A percentile compares a stretch with the other conserved stretches of the same genome.
phyloP scores from a whole-genome alignment of 2,329 filamentous ascomycete species.

The Aureobasidium musti region DNA sequence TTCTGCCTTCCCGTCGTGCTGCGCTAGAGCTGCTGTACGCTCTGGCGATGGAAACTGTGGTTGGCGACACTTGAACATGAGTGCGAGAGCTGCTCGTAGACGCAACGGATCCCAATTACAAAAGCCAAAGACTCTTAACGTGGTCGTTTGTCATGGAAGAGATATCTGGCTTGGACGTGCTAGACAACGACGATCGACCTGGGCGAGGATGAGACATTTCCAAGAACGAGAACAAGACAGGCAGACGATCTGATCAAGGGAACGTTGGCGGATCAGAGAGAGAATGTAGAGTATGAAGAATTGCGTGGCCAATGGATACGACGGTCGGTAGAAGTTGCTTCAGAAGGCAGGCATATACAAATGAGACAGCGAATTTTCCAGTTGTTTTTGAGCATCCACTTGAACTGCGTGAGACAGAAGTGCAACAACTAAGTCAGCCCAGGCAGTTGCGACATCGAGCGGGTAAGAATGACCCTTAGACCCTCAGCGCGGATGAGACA shows the following conservation, averaged over 20 bases:
- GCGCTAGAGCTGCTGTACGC: not conserved
- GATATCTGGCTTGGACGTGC: not conserved
- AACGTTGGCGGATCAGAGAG: not conserved
- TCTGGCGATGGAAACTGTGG: not conserved
- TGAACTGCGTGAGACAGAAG: too few relatives aligned
- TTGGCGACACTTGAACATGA: not conserved
- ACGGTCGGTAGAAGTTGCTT: not conserved
- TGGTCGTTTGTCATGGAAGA: not conserved
- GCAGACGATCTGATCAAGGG: not conserved
- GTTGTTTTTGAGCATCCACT: not conserved
- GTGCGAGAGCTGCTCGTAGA: too few relatives aligned
- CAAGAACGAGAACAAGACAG: not conserved
- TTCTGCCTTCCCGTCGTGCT: not conserved
- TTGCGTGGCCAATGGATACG: not conserved
- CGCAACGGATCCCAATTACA: not conserved
- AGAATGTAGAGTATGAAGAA: not conserved
- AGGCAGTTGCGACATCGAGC: too few relatives aligned
- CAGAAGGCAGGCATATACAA: not conserved
- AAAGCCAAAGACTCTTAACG: not conserved
- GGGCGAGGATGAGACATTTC: not conserved
- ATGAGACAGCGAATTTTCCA: not conserved
- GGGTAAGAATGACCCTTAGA: too few relatives aligned
- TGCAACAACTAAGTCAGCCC: too few relatives aligned
- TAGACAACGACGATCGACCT: not conserved
- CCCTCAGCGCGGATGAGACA: too few relatives aligned